These are phyloP conservation scores for Backusella australiensis DNA, from an alignment of 192 early-diverging fungal species.

Conservation along the genomic window DNA sequence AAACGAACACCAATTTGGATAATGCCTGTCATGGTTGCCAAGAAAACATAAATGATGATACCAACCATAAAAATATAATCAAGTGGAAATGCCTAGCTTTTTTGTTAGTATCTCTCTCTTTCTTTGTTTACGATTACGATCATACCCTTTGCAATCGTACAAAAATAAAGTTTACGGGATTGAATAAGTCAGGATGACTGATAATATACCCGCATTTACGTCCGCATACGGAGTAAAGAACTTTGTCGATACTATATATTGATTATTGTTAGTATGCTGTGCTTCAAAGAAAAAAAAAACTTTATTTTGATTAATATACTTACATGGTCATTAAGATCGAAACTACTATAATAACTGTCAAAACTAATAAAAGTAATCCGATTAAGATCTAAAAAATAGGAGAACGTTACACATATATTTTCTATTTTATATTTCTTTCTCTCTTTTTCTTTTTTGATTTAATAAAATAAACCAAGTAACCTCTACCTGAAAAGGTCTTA, in stretches of 20 bases:
- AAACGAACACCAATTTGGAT: conserved; percentile 52
- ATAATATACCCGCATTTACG: conserved; percentile 53
- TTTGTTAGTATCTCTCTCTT: background rate
- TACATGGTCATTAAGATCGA: conserved; percentile 37
- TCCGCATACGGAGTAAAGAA: conserved; percentile 47
- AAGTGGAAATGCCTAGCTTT: conserved; percentile 45
- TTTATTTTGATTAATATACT: conserved; percentile 8
- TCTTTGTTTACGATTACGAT: background rate
- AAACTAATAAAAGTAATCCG: conserved; percentile 20
- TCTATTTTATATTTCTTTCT: background rate
- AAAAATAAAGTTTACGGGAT: conserved; percentile 54
- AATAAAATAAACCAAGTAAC: background rate
- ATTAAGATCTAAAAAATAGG: conserved; percentile 17
- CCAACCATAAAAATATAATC: conserved; percentile 48
- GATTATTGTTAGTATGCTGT: background rate
- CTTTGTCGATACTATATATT: conserved; percentile 42
- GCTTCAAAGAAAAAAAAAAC: background rate
- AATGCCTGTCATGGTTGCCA: conserved; percentile 48
- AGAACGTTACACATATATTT: background rate
- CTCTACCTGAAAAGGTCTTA: conserved; percentile 33
- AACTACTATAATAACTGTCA: conserved; percentile 21
- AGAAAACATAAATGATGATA: conserved; percentile 49
- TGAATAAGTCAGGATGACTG: conserved; percentile 41
- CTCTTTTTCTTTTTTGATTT: background rate
- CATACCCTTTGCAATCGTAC: conserved; percentile 43